Conservation (phyloP, 495 filamentous ascomycete genomes). For the Aspergillus nidulans region DNA sequence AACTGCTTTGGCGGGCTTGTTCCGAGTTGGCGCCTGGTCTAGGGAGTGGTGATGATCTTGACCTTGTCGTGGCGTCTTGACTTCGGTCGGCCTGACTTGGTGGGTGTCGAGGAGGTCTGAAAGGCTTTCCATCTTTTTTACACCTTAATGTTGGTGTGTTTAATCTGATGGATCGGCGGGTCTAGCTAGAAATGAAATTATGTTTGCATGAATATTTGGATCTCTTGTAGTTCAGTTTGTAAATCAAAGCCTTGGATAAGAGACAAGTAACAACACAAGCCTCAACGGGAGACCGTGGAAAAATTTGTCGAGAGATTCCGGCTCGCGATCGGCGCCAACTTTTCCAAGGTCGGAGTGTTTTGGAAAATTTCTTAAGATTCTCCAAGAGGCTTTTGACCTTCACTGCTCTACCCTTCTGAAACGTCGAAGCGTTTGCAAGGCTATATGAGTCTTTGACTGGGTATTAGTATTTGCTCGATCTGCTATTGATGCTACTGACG, state of each 20-base stretch:
- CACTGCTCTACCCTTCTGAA: too few species aligned
- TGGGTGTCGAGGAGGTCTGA: constrained; percentile 70
- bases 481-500: background rate
- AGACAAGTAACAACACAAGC: too few species aligned
- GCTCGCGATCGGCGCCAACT: too few species aligned
- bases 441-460: too few species aligned
- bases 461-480: background rate
- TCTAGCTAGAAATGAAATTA: background rate
- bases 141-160: constrained; percentile 26
- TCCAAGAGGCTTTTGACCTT: too few species aligned
- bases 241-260: too few species aligned
- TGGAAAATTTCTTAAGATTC: too few species aligned
- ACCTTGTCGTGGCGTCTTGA: constrained; percentile 54
- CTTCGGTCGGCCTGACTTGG: constrained; percentile 61
- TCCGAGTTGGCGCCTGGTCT: constrained; percentile 34
- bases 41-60: constrained; percentile 73
- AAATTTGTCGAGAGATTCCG: too few species aligned
- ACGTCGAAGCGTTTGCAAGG: too few species aligned
- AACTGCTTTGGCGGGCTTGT: constrained; percentile 16
- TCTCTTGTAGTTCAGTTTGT: too few species aligned
- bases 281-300: too few species aligned
- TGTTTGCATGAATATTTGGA: background rate
- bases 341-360: too few species aligned
- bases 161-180: background rate
- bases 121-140: constrained; percentile 43